Conservation (phyloP, 2,329 filamentous ascomycete species). For the Stagonosporopsis cucurbitacearum region DNA sequence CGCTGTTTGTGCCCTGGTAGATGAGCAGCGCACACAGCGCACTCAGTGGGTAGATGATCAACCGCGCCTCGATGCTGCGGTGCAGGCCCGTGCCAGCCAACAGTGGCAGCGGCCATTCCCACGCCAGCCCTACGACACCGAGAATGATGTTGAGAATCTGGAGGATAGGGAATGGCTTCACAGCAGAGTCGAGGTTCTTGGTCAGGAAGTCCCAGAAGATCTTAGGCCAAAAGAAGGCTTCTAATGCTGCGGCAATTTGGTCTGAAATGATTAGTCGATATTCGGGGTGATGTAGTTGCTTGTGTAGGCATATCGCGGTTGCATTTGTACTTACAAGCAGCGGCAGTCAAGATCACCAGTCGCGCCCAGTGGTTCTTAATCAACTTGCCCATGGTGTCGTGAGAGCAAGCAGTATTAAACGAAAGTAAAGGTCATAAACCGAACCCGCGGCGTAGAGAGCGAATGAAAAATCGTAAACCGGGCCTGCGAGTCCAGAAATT, state of each 20-base stretch:
- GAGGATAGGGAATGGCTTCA: conserved; percentile 85
- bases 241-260: conserved; percentile 81
- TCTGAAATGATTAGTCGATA: conserved; percentile 59
- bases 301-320: background rate
- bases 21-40: conserved; percentile 76
- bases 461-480: conserved; percentile 12
- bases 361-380: conserved; percentile 99
- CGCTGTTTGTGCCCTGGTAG: conserved; percentile 92
- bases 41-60: conserved; percentile 81
- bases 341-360: conserved; percentile 87
- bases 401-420: conserved; percentile 25
- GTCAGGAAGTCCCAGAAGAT: conserved; percentile 98
- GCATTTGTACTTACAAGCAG: conserved; percentile 66
- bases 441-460: conserved; percentile 32
- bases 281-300: no score
- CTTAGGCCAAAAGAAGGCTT: conserved; percentile 98
- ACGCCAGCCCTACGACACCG: conserved; percentile 77
- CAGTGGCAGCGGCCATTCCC: conserved; percentile 85
- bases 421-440: conserved; percentile 40
- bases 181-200: conserved; percentile 82
- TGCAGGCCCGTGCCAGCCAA: conserved; percentile 81
- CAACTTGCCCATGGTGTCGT: conserved; percentile 80
- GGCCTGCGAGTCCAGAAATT: conserved; percentile 2
- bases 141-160: conserved; percentile 90
- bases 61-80: conserved; percentile 83